Evolutionary conservation across 768 basidiomycete species (phyloP), one percentile per base, ranked within the genome.

Genomic region (Mycena filopes): DNA sequence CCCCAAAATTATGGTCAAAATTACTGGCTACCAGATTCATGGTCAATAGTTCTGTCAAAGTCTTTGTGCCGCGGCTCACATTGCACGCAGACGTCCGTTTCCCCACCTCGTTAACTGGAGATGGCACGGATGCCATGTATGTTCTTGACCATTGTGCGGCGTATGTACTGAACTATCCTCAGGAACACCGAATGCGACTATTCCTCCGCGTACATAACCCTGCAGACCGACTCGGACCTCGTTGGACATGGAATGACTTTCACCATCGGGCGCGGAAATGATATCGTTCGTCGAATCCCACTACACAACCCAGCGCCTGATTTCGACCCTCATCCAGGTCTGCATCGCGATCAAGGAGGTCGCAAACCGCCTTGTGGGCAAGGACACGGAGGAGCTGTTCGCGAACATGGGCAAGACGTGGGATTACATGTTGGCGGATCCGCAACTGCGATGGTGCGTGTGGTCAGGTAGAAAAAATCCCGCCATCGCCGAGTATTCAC

Each of bases 171-270:
- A 38, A 26, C n/a, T 40, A 33, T 28, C 21, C 54, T n/a, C 65
- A 94, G 93, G 95, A 97, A 98, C 78, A 92, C 92, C 33, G 94
- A 94, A 60, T 97, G 95, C 78, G 96, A 98, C 79, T 98, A 98
- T 79, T 96, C 94, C 2, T 93, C 95, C 2, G 96, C 96, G 7
- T 98, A 98, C 75, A 83, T 98, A 47, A 85, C 89, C 25, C 82
- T 98, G 60, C 79, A 86, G 66, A 96, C 93, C 4, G 83, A 90
- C n/a, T 83, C 88, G 25, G 84, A 88, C 55, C 87, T 96, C 46
- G 84, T 89, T 50, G 94, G 96, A n/a, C 88, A 95, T 70, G 95
- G 94, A 59, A 94, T 95, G 94, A 95, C 95, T 4, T 96, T 96
- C 76, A 96, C 95, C 13, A 96, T 95, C 69, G 95, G 95, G 0